Conservation (phyloP, 2,329 filamentous ascomycete genomes). For the Helotiales sp. region DNA sequence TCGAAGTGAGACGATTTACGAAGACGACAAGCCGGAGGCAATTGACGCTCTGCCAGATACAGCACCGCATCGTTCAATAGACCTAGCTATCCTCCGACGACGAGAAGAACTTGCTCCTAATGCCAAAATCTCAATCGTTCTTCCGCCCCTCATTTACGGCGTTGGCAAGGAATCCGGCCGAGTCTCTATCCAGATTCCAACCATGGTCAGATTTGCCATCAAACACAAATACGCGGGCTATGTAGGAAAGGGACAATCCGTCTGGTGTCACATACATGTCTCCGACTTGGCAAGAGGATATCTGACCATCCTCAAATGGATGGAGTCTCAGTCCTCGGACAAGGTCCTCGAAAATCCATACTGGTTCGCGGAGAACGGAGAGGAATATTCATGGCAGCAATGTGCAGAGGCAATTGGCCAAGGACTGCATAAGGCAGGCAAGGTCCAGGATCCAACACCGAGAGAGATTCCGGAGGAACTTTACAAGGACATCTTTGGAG, state of each 20-base stretch:
- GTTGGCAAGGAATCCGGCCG: constrained; percentile 39
- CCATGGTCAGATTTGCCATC: constrained; percentile 46
- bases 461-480: constrained; percentile 37
- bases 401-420: constrained; percentile 40
- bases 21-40: constrained; percentile 41
- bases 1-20: constrained; percentile 36
- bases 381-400: constrained; percentile 45
- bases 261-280: constrained; percentile 48
- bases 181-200: constrained; percentile 48
- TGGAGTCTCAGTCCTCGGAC: constrained; percentile 38
- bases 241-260: constrained; percentile 43
- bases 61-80: constrained; percentile 46
- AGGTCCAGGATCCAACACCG: constrained; percentile 39
- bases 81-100: constrained; percentile 44
- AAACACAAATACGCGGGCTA: constrained; percentile 48
- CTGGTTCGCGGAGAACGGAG: constrained; percentile 48
- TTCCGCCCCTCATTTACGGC: constrained; percentile 50
- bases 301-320: constrained; percentile 44
- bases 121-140: constrained; percentile 48
- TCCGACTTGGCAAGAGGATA: constrained; percentile 47
- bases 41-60: constrained; percentile 43
- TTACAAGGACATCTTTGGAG: constrained; percentile 43
- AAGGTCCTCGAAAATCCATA: constrained; percentile 45
- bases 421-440: constrained; percentile 39
- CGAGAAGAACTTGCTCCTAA: constrained; percentile 20